Evolutionary conservation across 805 yeast genomes (phyloP), one percentile per base, ranked within the genome.

Genomic region (Priceomyces fermenticarens): DNA sequence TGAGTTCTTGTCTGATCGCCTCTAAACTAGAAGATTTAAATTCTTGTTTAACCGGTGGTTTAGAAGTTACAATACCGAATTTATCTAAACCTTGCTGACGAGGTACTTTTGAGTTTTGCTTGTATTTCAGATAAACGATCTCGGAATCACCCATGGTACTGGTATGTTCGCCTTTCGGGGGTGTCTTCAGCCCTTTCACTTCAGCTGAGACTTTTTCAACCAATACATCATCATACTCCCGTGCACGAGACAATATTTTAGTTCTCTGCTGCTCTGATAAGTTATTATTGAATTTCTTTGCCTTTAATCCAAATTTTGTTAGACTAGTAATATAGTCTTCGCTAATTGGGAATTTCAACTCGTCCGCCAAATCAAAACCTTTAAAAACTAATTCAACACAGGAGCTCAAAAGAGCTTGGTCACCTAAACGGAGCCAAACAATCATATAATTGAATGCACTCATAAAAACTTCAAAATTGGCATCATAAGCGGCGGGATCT

Each of bases 381-480:
- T 76, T 73, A 38, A 81, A 74, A 3, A 86, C 84, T 35, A 88
- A 66, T 16, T 74, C 72, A 4, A 87, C 90, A 68, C 96, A 88
- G 1, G 88, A 76, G 17, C 73, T 74, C 34, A 87, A 65, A 35
- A 91, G 67, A 2, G 88, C 85, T 5, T 77, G 69, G 60, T 90
- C 97, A 44, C 91, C 88, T 35, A 91, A 67, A 44, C 93, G 73
- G 23, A 91, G 69, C 95, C 97, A 86, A 30, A 80, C 82, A 27
- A 87, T 72, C 70, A 87, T 81, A 39, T 80, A 70, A 10, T 73
- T 73, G 44, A 90, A 78, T 0, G 93, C 78, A n/a, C 68, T 63
- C 55, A 85, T 70, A 27, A 85, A 73, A 17, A 72, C 72, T 8
- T 65, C 57, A 42, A 84, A 73, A 17, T 70, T 49, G 29, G 60